Evolutionary conservation across 208 protist species (phyloP), one percentile per base, ranked within the genome.

Genomic region (Porcisia deanei): DNA sequence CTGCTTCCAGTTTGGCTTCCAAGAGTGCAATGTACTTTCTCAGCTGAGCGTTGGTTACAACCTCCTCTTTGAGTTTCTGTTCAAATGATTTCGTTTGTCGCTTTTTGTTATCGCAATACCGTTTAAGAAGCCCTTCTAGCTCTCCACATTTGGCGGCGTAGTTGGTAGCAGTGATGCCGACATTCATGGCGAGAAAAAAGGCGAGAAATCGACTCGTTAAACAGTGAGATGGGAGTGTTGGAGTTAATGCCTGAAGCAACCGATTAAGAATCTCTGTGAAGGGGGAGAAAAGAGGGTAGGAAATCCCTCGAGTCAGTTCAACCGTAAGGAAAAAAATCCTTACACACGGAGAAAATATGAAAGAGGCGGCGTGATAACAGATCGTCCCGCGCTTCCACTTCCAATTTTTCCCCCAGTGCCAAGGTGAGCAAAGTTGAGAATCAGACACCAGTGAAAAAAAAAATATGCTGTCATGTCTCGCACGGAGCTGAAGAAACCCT

Each of bases 21-120:
- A 82, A 64, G 34, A 82, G 34, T 0, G 66, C 55, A n/a, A 77
- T 74, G 57, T 69, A 52, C 39, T 82, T 77, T 47, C 77, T 73
- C 47, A 82, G 66, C 41, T 82, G 57, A 1, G 69, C 52, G 20
- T 82, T 77, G n/a, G 58, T 59, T 10, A 65, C 47, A 4, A 77
- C 53, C 49, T 82, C 72, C 37, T 82, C 58, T 47, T 72, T 54
- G 1, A 82, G 59, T 45, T 71, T 61, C 3, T 61, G 64, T 9
- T 60, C 57, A 18, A 82, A 60, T 8, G 39, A 53, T 59, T 69
- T 70, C 14, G 65, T 52, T 58, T 77, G 58, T 2, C 39, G 57
- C 67, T 55, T 54, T 58, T 74, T 82, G 25, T 65, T 68, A 4
- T 67, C 47, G 16, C 55, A 67, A 37, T 76, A 82, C 10, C 71